phyloP scores from a whole-genome alignment of 1,139 yeast genomes.

The Sugiyamaella sp. region DNA sequence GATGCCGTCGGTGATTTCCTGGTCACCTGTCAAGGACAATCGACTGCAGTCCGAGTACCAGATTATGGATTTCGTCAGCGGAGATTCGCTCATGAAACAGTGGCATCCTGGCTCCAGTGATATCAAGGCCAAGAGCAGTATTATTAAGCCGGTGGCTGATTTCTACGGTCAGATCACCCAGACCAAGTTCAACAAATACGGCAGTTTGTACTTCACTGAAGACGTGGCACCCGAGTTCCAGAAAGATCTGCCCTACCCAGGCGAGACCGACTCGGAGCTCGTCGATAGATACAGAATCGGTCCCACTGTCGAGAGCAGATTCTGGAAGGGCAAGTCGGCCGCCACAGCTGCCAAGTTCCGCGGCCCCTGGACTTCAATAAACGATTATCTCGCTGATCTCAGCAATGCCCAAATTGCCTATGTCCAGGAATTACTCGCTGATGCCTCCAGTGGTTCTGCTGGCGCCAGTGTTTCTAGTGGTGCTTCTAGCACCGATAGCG shows the following conservation, averaged over 20 bases:
- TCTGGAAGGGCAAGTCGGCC: constrained; percentile 62
- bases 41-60: constrained; percentile 72
- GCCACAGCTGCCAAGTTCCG: constrained; percentile 39
- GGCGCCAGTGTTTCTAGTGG: too few relatives aligned
- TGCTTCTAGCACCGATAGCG: too few relatives aligned
- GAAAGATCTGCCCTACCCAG: constrained; percentile 60
- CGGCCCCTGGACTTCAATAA: constrained; percentile 77
- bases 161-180: constrained; percentile 38
- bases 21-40: constrained; percentile 58
- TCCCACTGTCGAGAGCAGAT: constrained; percentile 78
- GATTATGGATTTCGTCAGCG: constrained; percentile 76
- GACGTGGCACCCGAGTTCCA: constrained; percentile 55
- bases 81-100: constrained; percentile 78
- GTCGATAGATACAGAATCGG: constrained; percentile 86
- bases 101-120: constrained; percentile 82
- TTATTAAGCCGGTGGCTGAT: constrained; percentile 45
- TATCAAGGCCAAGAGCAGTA: constrained; percentile 46
- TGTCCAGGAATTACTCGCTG: constrained; percentile 58
- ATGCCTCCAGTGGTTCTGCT: constrained; percentile 50
- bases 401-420: constrained; percentile 71
- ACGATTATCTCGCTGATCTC: constrained; percentile 62
- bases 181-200: constrained; percentile 66
- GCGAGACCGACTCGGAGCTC: constrained; percentile 58
- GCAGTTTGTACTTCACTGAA: constrained; percentile 76
- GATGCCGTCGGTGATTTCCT: constrained; percentile 78